Percentiles rank a stretch among this genome's conserved stretches.
Evolutionary conservation across 228 moss, liverwort and hornwort species (phyloP).

Genomic region (Sphagnum magellanicum): DNA sequence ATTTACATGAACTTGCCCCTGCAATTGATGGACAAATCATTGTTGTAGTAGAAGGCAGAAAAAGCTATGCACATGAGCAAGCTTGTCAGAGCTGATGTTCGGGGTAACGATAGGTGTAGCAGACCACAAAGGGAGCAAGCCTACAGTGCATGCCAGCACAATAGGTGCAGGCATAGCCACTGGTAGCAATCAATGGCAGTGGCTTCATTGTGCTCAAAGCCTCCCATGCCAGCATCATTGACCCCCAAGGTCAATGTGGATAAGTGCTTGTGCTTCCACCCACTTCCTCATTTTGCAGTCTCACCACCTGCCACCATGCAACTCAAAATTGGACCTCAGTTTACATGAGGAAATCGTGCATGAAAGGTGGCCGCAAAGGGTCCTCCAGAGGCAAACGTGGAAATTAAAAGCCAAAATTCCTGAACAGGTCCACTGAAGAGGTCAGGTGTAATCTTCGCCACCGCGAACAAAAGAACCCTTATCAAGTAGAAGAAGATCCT

Average conservation of each 20-base stretch:
- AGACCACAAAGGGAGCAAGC: conserved; percentile 60
- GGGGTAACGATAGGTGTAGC: conserved; percentile 85
- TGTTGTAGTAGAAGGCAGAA: conserved; percentile 60
- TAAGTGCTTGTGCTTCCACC: conserved; percentile 67
- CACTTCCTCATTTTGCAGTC: conserved; percentile 60
- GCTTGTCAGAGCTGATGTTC: conserved; percentile 94
- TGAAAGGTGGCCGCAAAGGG: no score
- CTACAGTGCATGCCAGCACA: conserved; percentile 70
- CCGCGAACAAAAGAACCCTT: no score
- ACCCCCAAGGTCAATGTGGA: conserved; percentile 79
- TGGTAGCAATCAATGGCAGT: conserved; percentile 74
- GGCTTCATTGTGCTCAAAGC: conserved; percentile 72
- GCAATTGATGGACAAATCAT: conserved; percentile 48
- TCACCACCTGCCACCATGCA: conserved; percentile 45
- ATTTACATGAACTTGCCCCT: conserved; percentile 26
- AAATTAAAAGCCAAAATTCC: no score
- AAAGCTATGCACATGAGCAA: conserved; percentile 56
- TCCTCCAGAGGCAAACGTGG: no score
- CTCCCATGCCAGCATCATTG: conserved; percentile 82
- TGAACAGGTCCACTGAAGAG: no score
- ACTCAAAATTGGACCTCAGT: no score
- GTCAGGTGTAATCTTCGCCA: no score
- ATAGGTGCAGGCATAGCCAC: conserved; percentile 88
- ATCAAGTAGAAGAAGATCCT: no score
- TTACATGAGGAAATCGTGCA: no score